These are phyloP conservation scores for Isoetes taiwanensis DNA, from an alignment of 75 land plant genomes.

Conservation along the genomic window DNA sequence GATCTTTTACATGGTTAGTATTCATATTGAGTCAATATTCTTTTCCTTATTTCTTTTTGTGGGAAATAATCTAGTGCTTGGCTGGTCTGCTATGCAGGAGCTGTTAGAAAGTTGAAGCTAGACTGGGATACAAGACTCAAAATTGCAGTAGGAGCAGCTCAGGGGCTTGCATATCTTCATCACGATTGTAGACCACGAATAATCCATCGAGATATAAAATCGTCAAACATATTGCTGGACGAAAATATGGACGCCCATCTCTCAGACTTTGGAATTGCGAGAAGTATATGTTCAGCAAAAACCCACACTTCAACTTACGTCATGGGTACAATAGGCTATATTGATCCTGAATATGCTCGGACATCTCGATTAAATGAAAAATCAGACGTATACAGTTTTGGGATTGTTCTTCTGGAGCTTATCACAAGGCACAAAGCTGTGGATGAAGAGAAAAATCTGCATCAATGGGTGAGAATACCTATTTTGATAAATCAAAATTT, in stretches of 20 bases:
- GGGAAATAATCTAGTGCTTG: too few relatives aligned
- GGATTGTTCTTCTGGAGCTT: conserved; percentile 86
- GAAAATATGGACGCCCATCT: conserved; percentile 79
- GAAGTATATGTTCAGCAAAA: conserved; percentile 51
- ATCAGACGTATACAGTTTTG: conserved; percentile 94
- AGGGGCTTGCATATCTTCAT: conserved; percentile 90
- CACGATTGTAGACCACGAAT: conserved; percentile 93
- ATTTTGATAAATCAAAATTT: neutral
- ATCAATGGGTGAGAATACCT: conserved; percentile 49
- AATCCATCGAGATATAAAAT: conserved; percentile 87
- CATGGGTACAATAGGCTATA: conserved; percentile 95
- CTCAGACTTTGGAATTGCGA: conserved; percentile 95
- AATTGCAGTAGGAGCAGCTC: conserved; percentile 87
- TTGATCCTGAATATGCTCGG: conserved; percentile 94
- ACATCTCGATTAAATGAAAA: conserved; percentile 88
- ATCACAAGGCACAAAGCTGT: conserved; percentile 91
- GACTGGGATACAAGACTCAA: conserved; percentile 80
- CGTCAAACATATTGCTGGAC: conserved; percentile 87
- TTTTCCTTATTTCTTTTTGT: too few relatives aligned
- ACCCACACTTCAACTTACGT: conserved; percentile 75
- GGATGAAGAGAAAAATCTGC: conserved; percentile 80
- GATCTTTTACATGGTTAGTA: conserved; percentile 78
- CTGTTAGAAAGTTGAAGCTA: conserved; percentile 65
- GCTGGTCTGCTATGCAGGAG: conserved; percentile 25
- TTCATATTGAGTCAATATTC: neutral